Evolutionary conservation across 768 basidiomycete species (phyloP), one percentile per base, ranked within the genome.

Genomic region (Fibroporia radiculosa): DNA sequence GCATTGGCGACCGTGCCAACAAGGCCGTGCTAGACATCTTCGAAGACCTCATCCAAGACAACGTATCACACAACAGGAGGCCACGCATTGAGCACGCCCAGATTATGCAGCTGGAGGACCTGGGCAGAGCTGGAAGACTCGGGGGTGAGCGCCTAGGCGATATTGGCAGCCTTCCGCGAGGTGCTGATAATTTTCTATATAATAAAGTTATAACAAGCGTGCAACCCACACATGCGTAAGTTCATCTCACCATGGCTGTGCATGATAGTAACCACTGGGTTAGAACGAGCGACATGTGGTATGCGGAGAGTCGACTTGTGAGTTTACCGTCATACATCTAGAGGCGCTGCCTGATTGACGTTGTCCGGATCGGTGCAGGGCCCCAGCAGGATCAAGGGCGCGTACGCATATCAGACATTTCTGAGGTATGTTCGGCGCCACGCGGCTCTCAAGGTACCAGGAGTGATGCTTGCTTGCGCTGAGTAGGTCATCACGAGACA

Each of bases 81-180:
- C 84, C 90, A 1, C 72, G 95, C 32, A 80, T 96, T 7, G 95
- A 98, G 59, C 95, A 98, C 62, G 85, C 92, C 0, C 95, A 98
- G 61, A 91, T 96, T 37, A 70, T 98, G 66, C 74, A 77, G 3
- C 62, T 58, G 5, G 66, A 73, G 1, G 95, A 97, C 61, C 55
- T 98, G 13, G 59, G 73, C 44, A 72, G 90, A 7, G 71, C 81
- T 18, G 84, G 81, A 25, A 69, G 63, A 40, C 71, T 96, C 10
- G 90, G 89, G 54, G 79, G 92, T 84, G 47, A 28, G 77, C 59
- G n/a, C n/a, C n/a, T n/a, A n/a, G n/a, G n/a, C n/a, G n/a, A n/a
- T n/a, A n/a, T n/a, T 14, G 16, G 34, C 6, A 14, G 14, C 42
- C 28, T 23, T 23, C 35, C 40, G 11, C 10, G 14, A 14, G 22